Conservation (phyloP, 345 rosid species). For the Anastatica hierochuntica region DNA sequence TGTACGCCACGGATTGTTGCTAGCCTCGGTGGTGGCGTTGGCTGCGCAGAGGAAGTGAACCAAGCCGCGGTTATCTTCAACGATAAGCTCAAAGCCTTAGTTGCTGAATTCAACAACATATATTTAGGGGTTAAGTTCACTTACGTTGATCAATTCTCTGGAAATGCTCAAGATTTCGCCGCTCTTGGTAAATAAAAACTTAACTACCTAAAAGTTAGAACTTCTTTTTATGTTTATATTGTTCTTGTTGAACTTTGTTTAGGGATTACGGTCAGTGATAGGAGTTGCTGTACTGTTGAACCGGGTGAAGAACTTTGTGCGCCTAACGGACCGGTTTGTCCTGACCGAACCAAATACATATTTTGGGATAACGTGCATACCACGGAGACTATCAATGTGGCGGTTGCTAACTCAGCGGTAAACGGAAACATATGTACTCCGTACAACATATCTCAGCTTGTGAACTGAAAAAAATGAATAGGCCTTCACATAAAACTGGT, state of each 20-base stretch:
- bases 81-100: slow-evolving; percentile 8
- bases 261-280: slow-evolving; percentile 25
- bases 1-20: slow-evolving; percentile 18
- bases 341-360: slow-evolving; percentile 19
- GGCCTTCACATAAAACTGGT: not conserved
- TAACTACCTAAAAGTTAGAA: no score
- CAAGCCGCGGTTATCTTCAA: slow-evolving; percentile 24
- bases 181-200: slow-evolving; percentile 13
- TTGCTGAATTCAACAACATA: slow-evolving; percentile 7
- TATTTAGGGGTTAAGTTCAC: slow-evolving; percentile 11
- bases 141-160: slow-evolving; percentile 21
- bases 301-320: slow-evolving; percentile 29
- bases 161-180: slow-evolving; percentile 16
- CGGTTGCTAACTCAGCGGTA: slow-evolving; percentile 16
- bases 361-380: slow-evolving; percentile 54
- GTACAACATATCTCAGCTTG: slow-evolving; percentile 11
- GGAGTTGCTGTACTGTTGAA: slow-evolving; percentile 22
- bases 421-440: slow-evolving; percentile 10
- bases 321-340: slow-evolving; percentile 24
- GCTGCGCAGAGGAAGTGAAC: slow-evolving; percentile 26
- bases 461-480: not conserved
- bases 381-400: slow-evolving; percentile 24
- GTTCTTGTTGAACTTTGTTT: not conserved
- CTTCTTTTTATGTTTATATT: not conserved
- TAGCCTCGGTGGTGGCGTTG: slow-evolving; percentile 9